Evolutionary conservation across 495 filamentous ascomycete species (phyloP).

Genomic region (Neurospora sp.): DNA sequence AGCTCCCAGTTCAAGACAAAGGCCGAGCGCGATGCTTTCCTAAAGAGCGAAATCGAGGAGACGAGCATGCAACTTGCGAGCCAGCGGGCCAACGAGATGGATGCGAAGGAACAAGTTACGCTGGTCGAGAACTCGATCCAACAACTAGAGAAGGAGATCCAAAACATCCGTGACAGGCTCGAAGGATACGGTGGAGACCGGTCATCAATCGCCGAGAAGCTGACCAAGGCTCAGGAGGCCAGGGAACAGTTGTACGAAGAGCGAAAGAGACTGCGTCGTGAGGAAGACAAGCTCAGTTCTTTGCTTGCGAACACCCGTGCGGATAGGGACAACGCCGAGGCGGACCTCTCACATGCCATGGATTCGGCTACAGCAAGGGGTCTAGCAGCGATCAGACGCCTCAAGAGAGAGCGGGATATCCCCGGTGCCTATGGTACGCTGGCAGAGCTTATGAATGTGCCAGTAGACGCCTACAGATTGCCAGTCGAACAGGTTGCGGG

Average conservation of each 20-base stretch:
- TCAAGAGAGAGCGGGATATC: conserved; percentile 67
- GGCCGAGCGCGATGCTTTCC: conserved; percentile 73
- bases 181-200: conserved; percentile 70
- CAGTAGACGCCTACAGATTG: conserved; percentile 67
- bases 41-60: conserved; percentile 74
- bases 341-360: conserved; percentile 72
- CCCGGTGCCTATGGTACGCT: conserved; percentile 88
- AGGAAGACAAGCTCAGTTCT: conserved; percentile 77
- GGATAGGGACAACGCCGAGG: conserved; percentile 68
- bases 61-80: conserved; percentile 61
- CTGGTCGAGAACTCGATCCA: conserved; percentile 61
- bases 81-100: conserved; percentile 71
- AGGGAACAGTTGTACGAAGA: conserved; percentile 76
- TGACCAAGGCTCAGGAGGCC: conserved; percentile 70
- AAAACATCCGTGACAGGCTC: conserved; percentile 57
- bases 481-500: conserved; percentile 91
- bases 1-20: conserved; percentile 81
- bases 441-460: conserved; percentile 79
- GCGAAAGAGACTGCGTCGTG: conserved; percentile 81
- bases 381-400: conserved; percentile 66
- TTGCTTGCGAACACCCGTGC: conserved; percentile 61
- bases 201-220: conserved; percentile 56
- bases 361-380: conserved; percentile 77
- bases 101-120: conserved; percentile 78
- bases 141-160: conserved; percentile 61